Evolutionary conservation across 805 yeast species (phyloP).

Genomic region (Myxozyma neotropica): DNA sequence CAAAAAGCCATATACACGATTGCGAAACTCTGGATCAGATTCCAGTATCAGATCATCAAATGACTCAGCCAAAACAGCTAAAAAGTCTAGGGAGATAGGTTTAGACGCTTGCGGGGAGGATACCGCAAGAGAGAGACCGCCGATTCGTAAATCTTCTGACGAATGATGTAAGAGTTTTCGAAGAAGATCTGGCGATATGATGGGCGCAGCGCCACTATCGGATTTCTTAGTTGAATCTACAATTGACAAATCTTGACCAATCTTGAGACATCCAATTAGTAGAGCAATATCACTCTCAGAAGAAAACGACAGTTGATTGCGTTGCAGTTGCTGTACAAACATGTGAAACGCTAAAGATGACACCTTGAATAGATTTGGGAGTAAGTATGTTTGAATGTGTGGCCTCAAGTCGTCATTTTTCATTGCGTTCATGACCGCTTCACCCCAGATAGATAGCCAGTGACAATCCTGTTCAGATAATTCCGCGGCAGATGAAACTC

Average conservation of each 20-base stretch:
- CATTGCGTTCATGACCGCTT: constrained; percentile 45
- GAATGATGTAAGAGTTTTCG: constrained; percentile 52
- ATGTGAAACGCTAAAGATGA: constrained; percentile 49
- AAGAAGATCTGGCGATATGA: constrained; percentile 44
- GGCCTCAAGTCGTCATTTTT: constrained; percentile 43
- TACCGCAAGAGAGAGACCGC: constrained; percentile 62
- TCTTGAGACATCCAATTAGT: constrained; percentile 57
- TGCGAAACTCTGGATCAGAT: constrained; percentile 66
- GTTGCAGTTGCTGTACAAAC: constrained; percentile 41
- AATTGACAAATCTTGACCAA: constrained; percentile 64
- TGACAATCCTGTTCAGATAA: constrained; percentile 21
- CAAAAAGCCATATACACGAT: constrained; percentile 62
- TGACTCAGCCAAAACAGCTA: constrained; percentile 49
- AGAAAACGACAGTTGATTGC: not conserved
- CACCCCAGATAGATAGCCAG: constrained; percentile 61
- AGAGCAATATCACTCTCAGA: constrained; percentile 44
- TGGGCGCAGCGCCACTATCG: constrained; percentile 50
- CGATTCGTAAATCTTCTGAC: constrained; percentile 50
- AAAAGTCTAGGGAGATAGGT: constrained; percentile 53
- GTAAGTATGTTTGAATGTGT: constrained; percentile 59
- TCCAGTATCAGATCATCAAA: constrained; percentile 63
- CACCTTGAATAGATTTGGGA: constrained; percentile 63
- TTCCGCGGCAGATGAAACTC: not conserved
- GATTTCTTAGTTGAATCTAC: constrained; percentile 37
- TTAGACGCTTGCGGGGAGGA: constrained; percentile 63